Conservation (phyloP, 2,329 filamentous ascomycete species). For the Ophiostoma sp. region DNA sequence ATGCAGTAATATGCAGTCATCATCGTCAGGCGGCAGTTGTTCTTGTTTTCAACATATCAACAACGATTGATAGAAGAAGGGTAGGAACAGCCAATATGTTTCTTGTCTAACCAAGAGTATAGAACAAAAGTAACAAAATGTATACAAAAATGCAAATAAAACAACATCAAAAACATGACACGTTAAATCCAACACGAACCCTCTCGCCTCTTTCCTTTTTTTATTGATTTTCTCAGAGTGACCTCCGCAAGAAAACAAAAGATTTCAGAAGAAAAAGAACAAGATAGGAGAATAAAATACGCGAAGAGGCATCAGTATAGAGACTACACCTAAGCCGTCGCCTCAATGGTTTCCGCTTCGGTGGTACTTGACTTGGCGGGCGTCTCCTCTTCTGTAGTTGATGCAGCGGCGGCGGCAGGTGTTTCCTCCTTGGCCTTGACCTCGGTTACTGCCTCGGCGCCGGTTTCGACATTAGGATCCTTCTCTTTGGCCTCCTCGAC, state of each 20-base stretch:
- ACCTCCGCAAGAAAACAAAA: background rate
- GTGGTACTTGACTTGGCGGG: constrained; percentile 8
- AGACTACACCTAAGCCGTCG: background rate
- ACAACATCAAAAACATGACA: no score
- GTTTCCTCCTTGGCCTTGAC: background rate
- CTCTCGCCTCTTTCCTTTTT: no score
- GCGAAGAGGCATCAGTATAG: background rate
- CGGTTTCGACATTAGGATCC: constrained; percentile 1
- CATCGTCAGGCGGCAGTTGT: background rate
- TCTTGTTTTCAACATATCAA: background rate
- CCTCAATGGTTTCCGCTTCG: background rate
- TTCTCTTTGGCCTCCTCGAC: constrained; percentile 2
- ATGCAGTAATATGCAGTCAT: background rate
- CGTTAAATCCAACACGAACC: no score
- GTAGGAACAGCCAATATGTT: constrained; percentile 1
- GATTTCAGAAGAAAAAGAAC: background rate
- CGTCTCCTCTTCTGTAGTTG: background rate
- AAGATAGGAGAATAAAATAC: background rate
- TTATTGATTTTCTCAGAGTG: no score
- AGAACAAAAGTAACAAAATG: background rate
- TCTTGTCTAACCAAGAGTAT: constrained; percentile 11
- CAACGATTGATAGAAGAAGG: constrained; percentile 2
- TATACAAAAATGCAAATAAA: background rate
- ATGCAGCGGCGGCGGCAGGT: background rate
- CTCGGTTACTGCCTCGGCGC: background rate